Evolutionary conservation across 164 flowering plant genomes (phyloP), one percentile per base, ranked within the genome.

Genomic region (Vitis cinerea): DNA sequence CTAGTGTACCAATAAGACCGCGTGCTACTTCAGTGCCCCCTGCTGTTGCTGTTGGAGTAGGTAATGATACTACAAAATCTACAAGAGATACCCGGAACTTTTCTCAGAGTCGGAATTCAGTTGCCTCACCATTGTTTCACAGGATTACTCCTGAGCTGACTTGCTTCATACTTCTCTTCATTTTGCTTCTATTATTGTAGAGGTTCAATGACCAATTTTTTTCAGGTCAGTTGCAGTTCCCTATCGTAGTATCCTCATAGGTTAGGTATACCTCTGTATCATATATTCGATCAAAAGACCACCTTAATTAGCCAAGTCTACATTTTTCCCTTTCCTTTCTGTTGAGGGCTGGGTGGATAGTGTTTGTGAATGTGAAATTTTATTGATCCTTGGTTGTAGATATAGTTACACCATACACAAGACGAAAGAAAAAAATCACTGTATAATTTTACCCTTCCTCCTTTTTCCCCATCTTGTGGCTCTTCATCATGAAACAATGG

Each of bases 11-110:
- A 16, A 15, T 59, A 13, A 65, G 68, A 59, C 70, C 77, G 11
- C 74, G 63, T 47, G 56, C 74, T 50, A 62, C 66, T 57, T 19
- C 70, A 1, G 71, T 76, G 11, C 74, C 82, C 67, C 82, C 87
- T 52, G 83, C 85, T 5, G 72, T 76, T 53, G 81, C 87, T 49
- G 83, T 72, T 58, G 83, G 79, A 73, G 57, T 75, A 15, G 77
- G 71, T 61, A 73, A 77, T 65, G 5, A 57, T 61, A 19, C 61
- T 14, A 48, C 75, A 44, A 67, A 59, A 59, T 54, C 72, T 30
- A 61, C 63, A 16, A 67, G 72, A 63, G 61, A 55, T 53, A 63
- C 30, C 52, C 56, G 68, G 64, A 71, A 72, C n/a, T 10, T 31
- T 58, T 70, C 75, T 61, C 72, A 57, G 54, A 49, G 8, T 61